Evolutionary conservation across 192 early-diverging fungal genomes (phyloP).

Genomic region (Coemansia sp.): DNA sequence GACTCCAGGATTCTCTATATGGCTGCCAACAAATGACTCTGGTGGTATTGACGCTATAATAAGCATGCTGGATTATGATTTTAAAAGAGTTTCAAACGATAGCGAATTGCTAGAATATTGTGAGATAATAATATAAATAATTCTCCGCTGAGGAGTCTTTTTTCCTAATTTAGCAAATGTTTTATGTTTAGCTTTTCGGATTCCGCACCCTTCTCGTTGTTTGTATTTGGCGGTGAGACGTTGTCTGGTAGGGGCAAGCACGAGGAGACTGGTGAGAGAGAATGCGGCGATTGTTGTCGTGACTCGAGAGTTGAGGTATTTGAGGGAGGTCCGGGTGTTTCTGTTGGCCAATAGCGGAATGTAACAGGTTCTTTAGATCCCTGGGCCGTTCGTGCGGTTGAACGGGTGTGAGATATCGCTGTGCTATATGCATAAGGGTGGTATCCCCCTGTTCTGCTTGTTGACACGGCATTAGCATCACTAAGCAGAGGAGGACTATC

Average conservation of each 20-base stretch:
- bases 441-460: background rate
- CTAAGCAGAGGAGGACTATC: background rate
- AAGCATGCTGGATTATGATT: slow-evolving; percentile 8
- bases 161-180: slow-evolving; percentile 33
- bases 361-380: background rate
- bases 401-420: slow-evolving; percentile 24
- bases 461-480: background rate
- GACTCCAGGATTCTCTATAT: slow-evolving; percentile 22
- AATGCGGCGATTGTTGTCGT: slow-evolving; percentile 22
- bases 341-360: background rate
- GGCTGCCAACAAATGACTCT: slow-evolving; percentile 16
- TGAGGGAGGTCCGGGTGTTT: slow-evolving; percentile 8
- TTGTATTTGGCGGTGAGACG: background rate
- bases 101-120: slow-evolving; percentile 15
- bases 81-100: slow-evolving; percentile 2
- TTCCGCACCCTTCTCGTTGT: slow-evolving; percentile 2
- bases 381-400: slow-evolving; percentile 20
- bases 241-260: slow-evolving; percentile 7
- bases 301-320: slow-evolving; percentile 15
- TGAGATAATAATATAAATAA: slow-evolving; percentile 9
- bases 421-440: slow-evolving; percentile 10
- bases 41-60: slow-evolving; percentile 19
- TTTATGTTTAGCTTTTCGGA: slow-evolving; percentile 33
- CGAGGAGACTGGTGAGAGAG: slow-evolving; percentile 32
- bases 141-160: background rate